Percentiles rank a stretch among this genome's conserved stretches.
These are phyloP conservation scores for Kazachstania psychrophila DNA, from an alignment of 805 yeast species.

Conservation along the genomic window DNA sequence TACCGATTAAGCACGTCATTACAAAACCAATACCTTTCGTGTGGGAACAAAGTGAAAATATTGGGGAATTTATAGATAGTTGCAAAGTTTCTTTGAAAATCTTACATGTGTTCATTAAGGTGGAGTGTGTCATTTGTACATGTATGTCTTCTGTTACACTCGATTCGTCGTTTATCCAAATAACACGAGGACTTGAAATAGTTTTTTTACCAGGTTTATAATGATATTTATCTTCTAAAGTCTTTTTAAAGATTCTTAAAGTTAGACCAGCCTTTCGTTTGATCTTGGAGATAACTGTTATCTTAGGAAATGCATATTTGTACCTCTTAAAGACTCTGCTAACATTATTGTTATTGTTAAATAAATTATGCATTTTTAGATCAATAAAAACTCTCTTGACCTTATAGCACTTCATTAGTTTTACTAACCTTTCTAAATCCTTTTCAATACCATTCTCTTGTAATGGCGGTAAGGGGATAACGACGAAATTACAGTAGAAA, in stretches of 20 bases:
- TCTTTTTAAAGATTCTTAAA: slow-evolving; percentile 14
- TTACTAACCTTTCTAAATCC: slow-evolving; percentile 59
- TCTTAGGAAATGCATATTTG: slow-evolving; percentile 22
- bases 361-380: slow-evolving; percentile 20
- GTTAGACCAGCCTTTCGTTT: slow-evolving; percentile 20
- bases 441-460: slow-evolving; percentile 60
- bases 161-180: slow-evolving; percentile 25
- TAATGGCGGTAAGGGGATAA: slow-evolving; percentile 68
- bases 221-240: slow-evolving; percentile 13
- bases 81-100: slow-evolving; percentile 89
- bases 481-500: slow-evolving; percentile 53
- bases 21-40: slow-evolving; percentile 80
- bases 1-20: slow-evolving; percentile 76
- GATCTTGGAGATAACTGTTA: slow-evolving; percentile 26
- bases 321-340: slow-evolving; percentile 20
- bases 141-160: slow-evolving; percentile 21
- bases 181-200: slow-evolving; percentile 28
- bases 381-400: slow-evolving; percentile 69
- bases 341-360: slow-evolving; percentile 19
- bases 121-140: slow-evolving; percentile 41
- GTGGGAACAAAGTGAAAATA: slow-evolving; percentile 81
- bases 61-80: slow-evolving; percentile 57
- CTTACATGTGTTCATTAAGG: slow-evolving; percentile 71
- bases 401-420: slow-evolving; percentile 59
- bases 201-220: slow-evolving; percentile 17